These are phyloP conservation scores for Diaporthe citriasiana DNA, from an alignment of 2,329 filamentous ascomycete species.

Conservation along the genomic window DNA sequence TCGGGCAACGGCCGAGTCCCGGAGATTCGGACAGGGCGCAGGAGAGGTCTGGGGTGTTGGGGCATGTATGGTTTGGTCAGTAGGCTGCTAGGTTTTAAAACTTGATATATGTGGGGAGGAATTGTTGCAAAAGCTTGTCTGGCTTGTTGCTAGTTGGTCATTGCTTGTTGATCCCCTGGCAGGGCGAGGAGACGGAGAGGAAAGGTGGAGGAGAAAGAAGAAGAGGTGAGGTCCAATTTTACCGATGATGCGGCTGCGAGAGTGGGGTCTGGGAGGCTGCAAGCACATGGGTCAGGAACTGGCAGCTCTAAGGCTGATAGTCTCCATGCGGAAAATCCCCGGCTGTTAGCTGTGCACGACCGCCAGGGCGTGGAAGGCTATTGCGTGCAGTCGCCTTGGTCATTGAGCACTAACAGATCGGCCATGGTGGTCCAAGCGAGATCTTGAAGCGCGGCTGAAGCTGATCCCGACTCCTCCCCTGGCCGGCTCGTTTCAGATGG, in stretches of 20 bases:
- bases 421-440: conserved; percentile 35
- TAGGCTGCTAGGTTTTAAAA: neutral
- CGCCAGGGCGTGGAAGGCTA: neutral
- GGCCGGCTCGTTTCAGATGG: conserved; percentile 39
- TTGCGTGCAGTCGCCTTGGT: conserved; percentile 9
- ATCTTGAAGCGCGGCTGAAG: conserved; percentile 41
- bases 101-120: neutral
- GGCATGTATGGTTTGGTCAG: neutral
- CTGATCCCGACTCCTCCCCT: conserved; percentile 39
- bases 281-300: conserved; percentile 21
- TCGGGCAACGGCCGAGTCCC: conserved; percentile 22
- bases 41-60: neutral
- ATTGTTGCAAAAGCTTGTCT: conserved; percentile 13
- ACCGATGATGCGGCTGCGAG: conserved; percentile 24
- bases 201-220: neutral
- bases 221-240: conserved; percentile 3
- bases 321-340: neutral
- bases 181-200: neutral
- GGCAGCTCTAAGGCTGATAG: conserved; percentile 22
- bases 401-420: conserved; percentile 23
- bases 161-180: neutral
- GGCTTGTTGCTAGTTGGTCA: neutral
- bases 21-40: neutral
- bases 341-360: neutral
- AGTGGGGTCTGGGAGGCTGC: conserved; percentile 5